Base-by-base conservation (phyloP, 2,329 filamentous ascomycete genomes). In the Coniochaeta sp. region DNA sequence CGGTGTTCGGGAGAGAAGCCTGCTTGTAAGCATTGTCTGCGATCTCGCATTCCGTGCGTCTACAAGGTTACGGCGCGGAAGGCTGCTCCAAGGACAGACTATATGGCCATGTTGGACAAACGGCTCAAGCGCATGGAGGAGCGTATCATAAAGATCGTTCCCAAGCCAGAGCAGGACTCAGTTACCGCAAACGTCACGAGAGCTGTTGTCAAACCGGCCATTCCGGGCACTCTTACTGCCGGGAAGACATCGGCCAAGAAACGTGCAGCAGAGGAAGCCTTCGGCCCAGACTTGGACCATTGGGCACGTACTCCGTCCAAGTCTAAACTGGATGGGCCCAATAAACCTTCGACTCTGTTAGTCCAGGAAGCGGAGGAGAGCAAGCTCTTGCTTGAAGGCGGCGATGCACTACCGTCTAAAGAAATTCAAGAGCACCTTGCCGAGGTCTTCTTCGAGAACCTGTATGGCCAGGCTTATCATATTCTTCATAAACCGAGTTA, bases 31-130 rank as follows among this genome's bases (percentile, higher is more conserved):
- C 95, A 98, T 75, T 98, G 95, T 71, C 81, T 96, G 61, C 86
- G 93, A 60, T 96, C 93, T 58, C 86, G 93, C 50, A 96, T 96
- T 66, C 93, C 93, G 1, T 99, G 95, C 72, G 93, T 98, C 4
- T 99, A 98, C 81, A 98, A 98, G 71, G 91, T 96, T 62, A 98
- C 93, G 0, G 92, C 93, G 4, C 84, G 95, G 62, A 98, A 98
- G 73, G 92, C 93, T 1, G 92, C 93, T 3, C 95, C 95, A 2
- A 84, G 95, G 58, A 98, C 95, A 19, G 95, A 98, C 74, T 98
- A 98, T 74, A 98, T 98, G 95, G 92, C 93, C 47, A 98, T 98
- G 92, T 78, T 98, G 67, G 95, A 98, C 75, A 97, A 96, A 75
- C 85, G 95, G 58, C 74, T 98, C 65, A 97, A 96, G 78, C 83